phyloP scores from a whole-genome alignment of 208 protist genomes.

The Jaenimonas drosophilae region DNA sequence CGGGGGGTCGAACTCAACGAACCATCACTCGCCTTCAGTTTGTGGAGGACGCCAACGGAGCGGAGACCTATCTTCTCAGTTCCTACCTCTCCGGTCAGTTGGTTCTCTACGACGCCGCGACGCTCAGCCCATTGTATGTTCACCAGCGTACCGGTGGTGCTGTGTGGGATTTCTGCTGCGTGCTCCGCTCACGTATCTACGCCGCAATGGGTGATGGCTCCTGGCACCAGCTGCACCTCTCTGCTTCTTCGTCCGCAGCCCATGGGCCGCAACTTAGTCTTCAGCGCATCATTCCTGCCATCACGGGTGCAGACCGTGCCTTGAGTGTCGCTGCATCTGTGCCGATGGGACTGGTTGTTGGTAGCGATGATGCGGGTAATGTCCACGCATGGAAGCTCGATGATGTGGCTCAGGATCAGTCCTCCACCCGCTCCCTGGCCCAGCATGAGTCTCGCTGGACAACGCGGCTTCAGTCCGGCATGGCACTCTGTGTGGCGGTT shows the following conservation, averaged over 20 bases:
- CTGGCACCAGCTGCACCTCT: conserved; percentile 33
- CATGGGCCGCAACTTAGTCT: conserved; percentile 19
- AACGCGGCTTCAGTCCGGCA: conserved; percentile 57
- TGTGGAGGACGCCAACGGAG: conserved; percentile 5
- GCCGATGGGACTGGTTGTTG: conserved; percentile 27
- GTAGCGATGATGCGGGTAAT: conserved; percentile 73
- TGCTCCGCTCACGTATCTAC: conserved; percentile 5
- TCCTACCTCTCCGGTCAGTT: conserved; percentile 78
- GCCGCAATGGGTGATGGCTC: conserved; percentile 30
- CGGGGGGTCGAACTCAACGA: conserved; percentile 46
- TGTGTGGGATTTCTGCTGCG: conserved; percentile 57
- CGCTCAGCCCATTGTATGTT: conserved; percentile 60
- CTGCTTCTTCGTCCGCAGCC: background rate
- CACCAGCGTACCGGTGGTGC: conserved; percentile 75
- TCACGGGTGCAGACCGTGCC: conserved; percentile 73
- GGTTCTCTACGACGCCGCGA: conserved; percentile 57
- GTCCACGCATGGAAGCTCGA: conserved; percentile 60
- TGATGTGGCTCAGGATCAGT: conserved; percentile 1
- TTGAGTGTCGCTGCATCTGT: conserved; percentile 33
- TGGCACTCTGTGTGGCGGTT: conserved; percentile 59
- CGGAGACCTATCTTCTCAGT: conserved; percentile 23
- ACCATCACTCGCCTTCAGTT: conserved; percentile 68
- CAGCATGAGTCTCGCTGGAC: conserved; percentile 68
- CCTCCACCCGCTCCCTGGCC: conserved; percentile 5
- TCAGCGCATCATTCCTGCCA: conserved; percentile 56